Percentiles rank a stretch among this genome's conserved stretches.
Evolutionary conservation across 2,329 filamentous ascomycete species (phyloP).

Genomic region (Colletotrichum sp.): DNA sequence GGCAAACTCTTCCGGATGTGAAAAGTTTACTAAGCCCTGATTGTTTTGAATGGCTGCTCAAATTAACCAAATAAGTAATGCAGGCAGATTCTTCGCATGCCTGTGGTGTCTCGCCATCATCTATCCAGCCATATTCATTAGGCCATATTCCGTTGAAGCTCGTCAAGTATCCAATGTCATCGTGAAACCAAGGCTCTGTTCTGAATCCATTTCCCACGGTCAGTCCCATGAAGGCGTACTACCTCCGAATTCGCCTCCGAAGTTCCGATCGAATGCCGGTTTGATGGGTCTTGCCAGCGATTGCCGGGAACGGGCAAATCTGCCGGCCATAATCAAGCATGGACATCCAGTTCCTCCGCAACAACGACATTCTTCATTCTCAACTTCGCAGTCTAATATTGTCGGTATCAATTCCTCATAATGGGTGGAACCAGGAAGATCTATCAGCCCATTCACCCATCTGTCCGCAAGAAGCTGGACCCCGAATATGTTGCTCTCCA

Average conservation of each 20-base stretch:
- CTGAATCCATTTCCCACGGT: neutral
- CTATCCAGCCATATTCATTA: neutral
- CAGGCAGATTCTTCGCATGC: neutral
- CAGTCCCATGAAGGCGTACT: neutral
- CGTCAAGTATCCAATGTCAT: neutral
- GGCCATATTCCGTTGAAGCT: rapidly evolving
- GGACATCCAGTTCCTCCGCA: neutral
- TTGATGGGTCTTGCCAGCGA: neutral
- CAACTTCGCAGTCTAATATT: neutral
- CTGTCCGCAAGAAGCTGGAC: conserved; percentile 35
- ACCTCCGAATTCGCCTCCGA: neutral
- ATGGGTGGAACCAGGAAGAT: conserved; percentile 10
- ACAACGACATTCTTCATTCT: neutral
- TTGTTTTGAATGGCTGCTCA: neutral
- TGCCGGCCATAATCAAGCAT: neutral
- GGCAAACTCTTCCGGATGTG: rapidly evolving
- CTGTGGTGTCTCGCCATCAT: rapidly evolving
- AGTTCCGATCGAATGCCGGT: neutral
- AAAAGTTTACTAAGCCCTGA: neutral
- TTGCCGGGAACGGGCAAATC: neutral
- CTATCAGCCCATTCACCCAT: conserved; percentile 38
- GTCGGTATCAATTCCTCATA: neutral
- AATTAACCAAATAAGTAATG: neutral
- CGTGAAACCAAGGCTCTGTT: neutral
- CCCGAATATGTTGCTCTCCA: conserved; percentile 43